phyloP scores from a whole-genome alignment of 768 basidiomycete genomes.

The Cyclocybe cylindracea region DNA sequence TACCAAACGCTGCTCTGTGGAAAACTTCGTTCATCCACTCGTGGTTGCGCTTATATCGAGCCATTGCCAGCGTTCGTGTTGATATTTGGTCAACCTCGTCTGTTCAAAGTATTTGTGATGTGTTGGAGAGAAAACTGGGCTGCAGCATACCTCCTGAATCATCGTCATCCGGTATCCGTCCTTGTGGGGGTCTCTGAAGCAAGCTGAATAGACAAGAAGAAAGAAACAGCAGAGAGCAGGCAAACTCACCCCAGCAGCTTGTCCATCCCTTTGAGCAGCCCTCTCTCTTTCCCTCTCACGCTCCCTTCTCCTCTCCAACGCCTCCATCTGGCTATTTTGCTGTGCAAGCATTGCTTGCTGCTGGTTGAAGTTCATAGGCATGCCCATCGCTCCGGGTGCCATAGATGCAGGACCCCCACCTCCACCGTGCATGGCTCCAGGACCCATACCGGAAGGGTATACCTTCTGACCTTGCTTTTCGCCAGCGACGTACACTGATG shows the following conservation, averaged over 20 bases:
- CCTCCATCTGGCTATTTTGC: constrained; percentile 73
- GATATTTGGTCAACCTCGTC: constrained; percentile 75
- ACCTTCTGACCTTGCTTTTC: constrained; percentile 75
- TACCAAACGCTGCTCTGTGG: constrained; percentile 68
- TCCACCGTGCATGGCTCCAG: constrained; percentile 27
- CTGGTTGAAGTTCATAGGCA: constrained; percentile 37
- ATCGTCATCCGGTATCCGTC: constrained; percentile 47
- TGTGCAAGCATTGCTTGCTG: constrained; percentile 72
- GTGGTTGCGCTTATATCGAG: constrained; percentile 78
- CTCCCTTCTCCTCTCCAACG: constrained; percentile 64
- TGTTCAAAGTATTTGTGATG: constrained; percentile 14
- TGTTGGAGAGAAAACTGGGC: background rate
- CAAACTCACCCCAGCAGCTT: constrained; percentile 38
- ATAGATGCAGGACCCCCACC: constrained; percentile 29
- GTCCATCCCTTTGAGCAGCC: constrained; percentile 43
- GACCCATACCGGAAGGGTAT: constrained; percentile 32
- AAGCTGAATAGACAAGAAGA: background rate
- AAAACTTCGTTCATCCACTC: constrained; percentile 87
- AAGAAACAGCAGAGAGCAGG: constrained; percentile 1
- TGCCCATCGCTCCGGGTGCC: constrained; percentile 26
- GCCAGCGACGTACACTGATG: constrained; percentile 68
- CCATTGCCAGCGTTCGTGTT: constrained; percentile 67
- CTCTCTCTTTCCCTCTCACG: constrained; percentile 48
- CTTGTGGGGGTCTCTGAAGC: constrained; percentile 32
- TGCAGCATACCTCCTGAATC: constrained; percentile 60